A percentile compares a stretch with the other conserved stretches of the same genome.
These are phyloP conservation scores for Hypoxylon sp. DNA, from an alignment of 2,329 filamentous ascomycete species.

Conservation along the genomic window DNA sequence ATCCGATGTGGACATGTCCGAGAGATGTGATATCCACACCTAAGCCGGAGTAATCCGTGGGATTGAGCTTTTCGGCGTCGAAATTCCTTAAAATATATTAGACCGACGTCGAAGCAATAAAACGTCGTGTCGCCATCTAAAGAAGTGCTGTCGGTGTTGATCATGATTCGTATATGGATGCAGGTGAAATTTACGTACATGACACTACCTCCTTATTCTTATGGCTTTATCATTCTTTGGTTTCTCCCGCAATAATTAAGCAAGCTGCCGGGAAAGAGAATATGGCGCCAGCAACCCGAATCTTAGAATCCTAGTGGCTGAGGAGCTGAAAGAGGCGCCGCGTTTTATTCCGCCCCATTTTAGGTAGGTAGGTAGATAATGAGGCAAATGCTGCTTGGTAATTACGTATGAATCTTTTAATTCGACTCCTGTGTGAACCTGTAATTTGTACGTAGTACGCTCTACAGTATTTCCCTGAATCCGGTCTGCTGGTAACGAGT, in stretches of 20 bases:
- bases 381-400: slow-evolving; percentile 5
- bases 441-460: slow-evolving; percentile 14
- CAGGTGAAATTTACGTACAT: neutral
- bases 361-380: slow-evolving; percentile 24
- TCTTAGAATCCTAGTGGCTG: slow-evolving; percentile 7
- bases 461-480: slow-evolving; percentile 25
- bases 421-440: slow-evolving; percentile 12
- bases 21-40: slow-evolving; percentile 34
- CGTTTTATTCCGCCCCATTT: slow-evolving; percentile 28
- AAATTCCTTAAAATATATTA: slow-evolving; percentile 24
- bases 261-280: slow-evolving; percentile 20
- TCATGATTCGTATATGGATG: slow-evolving; percentile 1
- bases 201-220: neutral
- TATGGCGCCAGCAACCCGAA: slow-evolving; percentile 18
- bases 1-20: slow-evolving; percentile 28
- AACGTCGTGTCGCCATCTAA: slow-evolving; percentile 3
- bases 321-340: slow-evolving; percentile 23
- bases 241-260: slow-evolving; percentile 17
- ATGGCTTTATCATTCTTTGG: slow-evolving; percentile 4
- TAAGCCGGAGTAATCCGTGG: slow-evolving; percentile 27
- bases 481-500: slow-evolving; percentile 40
- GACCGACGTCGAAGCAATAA: slow-evolving; percentile 13
- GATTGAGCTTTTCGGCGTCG: slow-evolving; percentile 12
- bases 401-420: slow-evolving; percentile 17
- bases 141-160: slow-evolving; percentile 4